Evolutionary conservation across 176 grass and related monocot species (phyloP).

Genomic region (Aegilops speltoides): DNA sequence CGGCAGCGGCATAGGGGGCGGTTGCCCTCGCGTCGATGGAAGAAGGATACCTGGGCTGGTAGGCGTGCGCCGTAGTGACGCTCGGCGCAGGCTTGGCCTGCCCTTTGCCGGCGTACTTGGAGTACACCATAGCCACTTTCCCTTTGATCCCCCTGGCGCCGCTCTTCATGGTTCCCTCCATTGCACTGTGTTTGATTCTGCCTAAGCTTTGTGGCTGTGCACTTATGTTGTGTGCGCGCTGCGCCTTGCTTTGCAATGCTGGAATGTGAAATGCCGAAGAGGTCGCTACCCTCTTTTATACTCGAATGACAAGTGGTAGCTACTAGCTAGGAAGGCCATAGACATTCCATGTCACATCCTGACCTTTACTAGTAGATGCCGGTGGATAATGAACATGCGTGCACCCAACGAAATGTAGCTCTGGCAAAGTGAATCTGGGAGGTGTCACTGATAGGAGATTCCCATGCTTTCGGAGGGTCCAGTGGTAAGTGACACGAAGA

Average conservation of each 20-base stretch:
- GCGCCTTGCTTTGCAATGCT: slow-evolving; percentile 3
- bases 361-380: neutral
- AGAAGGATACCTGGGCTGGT: slow-evolving; percentile 26
- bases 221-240: neutral
- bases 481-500: neutral
- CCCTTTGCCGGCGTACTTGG: slow-evolving; percentile 19
- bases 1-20: neutral
- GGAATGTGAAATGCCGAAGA: neutral
- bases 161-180: slow-evolving; percentile 38
- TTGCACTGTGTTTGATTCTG: neutral
- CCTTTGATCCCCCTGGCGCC: slow-evolving; percentile 32
- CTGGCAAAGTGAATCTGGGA: neutral
- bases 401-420: neutral
- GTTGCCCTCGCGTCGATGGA: neutral
- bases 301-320: neutral
- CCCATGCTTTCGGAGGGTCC: neutral
- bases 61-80: slow-evolving; percentile 19
- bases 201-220: neutral
- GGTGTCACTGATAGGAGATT: neutral
- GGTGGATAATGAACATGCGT: slow-evolving; percentile 34
- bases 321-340: neutral
- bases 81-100: slow-evolving; percentile 24
- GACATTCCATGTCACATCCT: neutral
- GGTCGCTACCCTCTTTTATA: slow-evolving; percentile 10
- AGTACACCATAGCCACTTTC: slow-evolving; percentile 31